These are phyloP conservation scores for Lenwebbia sp. DNA, from an alignment of 345 rosid species.

Conservation along the genomic window DNA sequence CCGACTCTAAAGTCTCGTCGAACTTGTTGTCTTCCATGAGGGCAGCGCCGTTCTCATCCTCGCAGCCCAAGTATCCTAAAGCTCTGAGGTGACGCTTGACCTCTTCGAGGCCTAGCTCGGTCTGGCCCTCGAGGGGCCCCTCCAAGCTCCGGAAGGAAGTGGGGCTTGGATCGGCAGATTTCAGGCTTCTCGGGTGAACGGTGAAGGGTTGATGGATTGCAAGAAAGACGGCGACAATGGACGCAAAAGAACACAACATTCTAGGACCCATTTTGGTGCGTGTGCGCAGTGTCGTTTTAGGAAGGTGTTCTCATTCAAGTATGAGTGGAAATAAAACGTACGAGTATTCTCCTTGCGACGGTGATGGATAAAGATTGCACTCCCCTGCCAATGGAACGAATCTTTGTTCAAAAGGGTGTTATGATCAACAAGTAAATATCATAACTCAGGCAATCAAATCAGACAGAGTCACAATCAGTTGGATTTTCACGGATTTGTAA, in stretches of 20 bases:
- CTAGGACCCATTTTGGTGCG: neutral
- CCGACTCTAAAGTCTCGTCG: conserved; percentile 4
- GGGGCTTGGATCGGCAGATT: neutral
- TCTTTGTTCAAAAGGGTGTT: neutral
- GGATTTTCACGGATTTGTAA: no score
- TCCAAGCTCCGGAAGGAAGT: neutral
- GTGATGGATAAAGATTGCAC: neutral
- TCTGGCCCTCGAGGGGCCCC: conserved; percentile 4
- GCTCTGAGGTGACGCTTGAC: conserved; percentile 3
- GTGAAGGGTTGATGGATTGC: neutral
- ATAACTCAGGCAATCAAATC: no score
- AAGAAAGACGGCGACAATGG: neutral
- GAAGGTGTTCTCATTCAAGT: neutral
- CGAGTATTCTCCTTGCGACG: no score
- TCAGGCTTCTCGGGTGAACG: neutral
- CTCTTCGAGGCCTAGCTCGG: neutral
- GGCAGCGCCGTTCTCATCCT: no score
- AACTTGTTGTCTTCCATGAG: neutral
- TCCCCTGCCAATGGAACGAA: neutral
- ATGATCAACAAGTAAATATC: neutral
- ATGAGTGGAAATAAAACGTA: no score
- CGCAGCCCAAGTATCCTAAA: conserved; percentile 3
- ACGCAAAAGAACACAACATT: neutral
- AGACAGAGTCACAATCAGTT: no score
- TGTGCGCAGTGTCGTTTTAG: neutral